Evolutionary conservation across 2,329 filamentous ascomycete species (phyloP).

Genomic region (Pseudocercospora pini-densiflorae): DNA sequence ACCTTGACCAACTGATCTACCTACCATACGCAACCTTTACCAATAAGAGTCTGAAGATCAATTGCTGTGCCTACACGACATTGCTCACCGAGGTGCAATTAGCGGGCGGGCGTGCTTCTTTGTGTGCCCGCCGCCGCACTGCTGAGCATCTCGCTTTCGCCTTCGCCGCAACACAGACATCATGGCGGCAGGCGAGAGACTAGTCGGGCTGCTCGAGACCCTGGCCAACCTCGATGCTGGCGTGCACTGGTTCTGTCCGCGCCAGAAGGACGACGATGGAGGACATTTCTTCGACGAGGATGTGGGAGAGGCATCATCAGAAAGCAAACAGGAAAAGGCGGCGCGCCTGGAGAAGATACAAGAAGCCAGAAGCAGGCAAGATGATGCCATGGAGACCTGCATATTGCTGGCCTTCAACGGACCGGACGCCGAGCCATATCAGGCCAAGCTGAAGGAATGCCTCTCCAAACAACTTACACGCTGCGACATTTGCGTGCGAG

Average conservation of each 20-base stretch:
- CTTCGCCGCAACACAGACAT: background rate
- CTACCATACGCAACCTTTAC: background rate
- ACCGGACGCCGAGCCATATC: conserved; percentile 49
- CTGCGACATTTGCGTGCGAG: conserved; percentile 56
- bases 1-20: background rate
- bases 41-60: background rate
- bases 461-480: conserved; percentile 48
- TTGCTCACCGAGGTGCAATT: background rate
- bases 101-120: background rate
- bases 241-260: conserved; percentile 56
- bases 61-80: background rate
- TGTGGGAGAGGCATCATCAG: conserved; percentile 34
- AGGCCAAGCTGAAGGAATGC: conserved; percentile 46
- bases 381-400: conserved; percentile 47
- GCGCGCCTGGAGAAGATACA: conserved; percentile 39
- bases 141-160: background rate
- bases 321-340: conserved; percentile 34
- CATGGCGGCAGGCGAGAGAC: conserved; percentile 25
- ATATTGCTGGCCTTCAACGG: conserved; percentile 55
- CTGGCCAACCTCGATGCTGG: conserved; percentile 40
- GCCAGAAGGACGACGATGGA: conserved; percentile 41
- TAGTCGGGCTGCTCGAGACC: conserved; percentile 29
- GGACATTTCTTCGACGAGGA: conserved; percentile 52
- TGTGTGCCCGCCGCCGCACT: background rate
- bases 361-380: conserved; percentile 47